Base-by-base conservation (phyloP, 352 stramenopile genomes). In the Sclerospora graminicola region DNA sequence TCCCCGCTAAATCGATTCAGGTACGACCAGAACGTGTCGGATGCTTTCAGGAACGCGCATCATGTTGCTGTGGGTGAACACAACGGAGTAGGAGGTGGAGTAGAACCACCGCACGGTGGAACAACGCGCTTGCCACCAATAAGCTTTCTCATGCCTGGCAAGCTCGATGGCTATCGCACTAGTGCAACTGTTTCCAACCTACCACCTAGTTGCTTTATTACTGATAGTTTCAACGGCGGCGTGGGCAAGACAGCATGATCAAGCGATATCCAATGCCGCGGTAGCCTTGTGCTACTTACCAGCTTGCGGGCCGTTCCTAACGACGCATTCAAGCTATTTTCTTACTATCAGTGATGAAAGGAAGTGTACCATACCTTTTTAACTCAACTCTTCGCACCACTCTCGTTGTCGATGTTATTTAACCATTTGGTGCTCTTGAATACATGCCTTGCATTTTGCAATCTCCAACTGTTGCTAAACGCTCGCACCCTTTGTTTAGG, bases 91-190 rank as follows among this genome's bases (percentile, higher is more conserved):
- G 52, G 32, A 53, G 38, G 29, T 30, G 29, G 29, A 33, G 16
- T 48, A 31, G 16, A 45, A 0, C 45, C 52, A 21, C 45, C 45
- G 8, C 16, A 48, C 13, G 37, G 37, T 55, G 40, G 43, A 31
- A 71, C 53, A 7, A 57, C 60, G 10, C 66, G 70, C 13, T 57
- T 89, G 31, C 76, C 76, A 16, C 76, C 76, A 16, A 89, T 89
- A 57, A 83, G 76, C 53, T 84, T 74, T 40, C 63, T 89, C 34
- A 89, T 79, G 39, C 68, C 70, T 0, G 59, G 66, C 43, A 89
- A 86, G 26, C 54, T 84, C 4, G 72, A 84, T 31, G 68, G 67
- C 18, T 84, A 74, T 57, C 68, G 70, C 11, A 65, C 61, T 14
- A 76, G 60, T 41, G 47, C 59, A 8, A 31, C 69, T 15, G 47